Evolutionary conservation across 768 basidiomycete species (phyloP).

Genomic region (Trichaptum fuscoviolaceum): DNA sequence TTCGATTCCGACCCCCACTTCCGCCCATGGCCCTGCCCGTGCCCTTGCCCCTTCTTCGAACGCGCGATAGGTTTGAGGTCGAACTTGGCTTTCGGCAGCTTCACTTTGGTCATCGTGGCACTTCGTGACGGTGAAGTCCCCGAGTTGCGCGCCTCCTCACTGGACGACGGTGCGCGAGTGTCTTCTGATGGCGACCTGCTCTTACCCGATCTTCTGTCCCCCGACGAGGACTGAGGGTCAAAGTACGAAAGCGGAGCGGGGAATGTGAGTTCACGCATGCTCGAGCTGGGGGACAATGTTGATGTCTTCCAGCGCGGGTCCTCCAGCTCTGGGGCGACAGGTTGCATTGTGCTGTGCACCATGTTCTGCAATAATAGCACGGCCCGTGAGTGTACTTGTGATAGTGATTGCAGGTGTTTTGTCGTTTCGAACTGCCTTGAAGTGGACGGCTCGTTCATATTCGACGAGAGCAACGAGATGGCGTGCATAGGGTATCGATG

Average conservation of each 20-base stretch:
- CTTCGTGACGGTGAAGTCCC: conserved; percentile 5
- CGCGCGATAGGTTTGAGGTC: background rate
- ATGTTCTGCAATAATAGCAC: conserved; percentile 70
- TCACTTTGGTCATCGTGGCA: background rate
- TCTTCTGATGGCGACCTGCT: background rate
- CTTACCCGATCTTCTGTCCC: background rate
- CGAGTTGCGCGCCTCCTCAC: conserved; percentile 7
- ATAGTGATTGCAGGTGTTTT: conserved; percentile 39
- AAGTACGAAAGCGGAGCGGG: conserved; percentile 65
- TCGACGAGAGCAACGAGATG: conserved; percentile 42
- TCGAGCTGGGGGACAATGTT: conserved; percentile 22
- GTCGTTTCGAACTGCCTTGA: conserved; percentile 27
- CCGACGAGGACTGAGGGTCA: conserved; percentile 2
- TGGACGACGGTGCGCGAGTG: background rate
- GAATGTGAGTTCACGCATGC: conserved; percentile 57
- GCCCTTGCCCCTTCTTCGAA: background rate
- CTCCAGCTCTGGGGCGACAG: conserved; percentile 43
- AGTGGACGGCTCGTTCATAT: conserved; percentile 20
- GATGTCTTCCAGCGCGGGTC: conserved; percentile 22
- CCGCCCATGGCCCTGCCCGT: background rate
- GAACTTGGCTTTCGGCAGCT: background rate
- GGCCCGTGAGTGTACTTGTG: conserved; percentile 67
- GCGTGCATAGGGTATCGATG: conserved; percentile 71
- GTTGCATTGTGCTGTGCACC: conserved; percentile 53
- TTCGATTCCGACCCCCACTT: background rate